Evolutionary conservation across 1,284 basidiomycete species (phyloP), one percentile per base, ranked within the genome.

Genomic region (Cerrena zonata): DNA sequence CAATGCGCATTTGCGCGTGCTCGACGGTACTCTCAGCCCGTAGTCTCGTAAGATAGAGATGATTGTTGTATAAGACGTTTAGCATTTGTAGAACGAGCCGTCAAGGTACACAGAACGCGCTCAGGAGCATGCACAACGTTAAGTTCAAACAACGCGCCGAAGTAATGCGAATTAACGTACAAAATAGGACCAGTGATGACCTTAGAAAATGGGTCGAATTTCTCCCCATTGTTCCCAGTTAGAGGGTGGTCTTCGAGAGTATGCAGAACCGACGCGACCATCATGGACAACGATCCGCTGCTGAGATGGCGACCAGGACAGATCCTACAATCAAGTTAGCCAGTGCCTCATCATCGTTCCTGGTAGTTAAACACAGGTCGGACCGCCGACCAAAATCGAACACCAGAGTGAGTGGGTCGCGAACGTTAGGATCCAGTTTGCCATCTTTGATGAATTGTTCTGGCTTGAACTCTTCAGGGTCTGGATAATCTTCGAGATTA

Each of bases 321-420:
- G 13, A 49, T 38, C 13, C 51, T 49, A n/a, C n/a, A n/a, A n/a
- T n/a, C n/a, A n/a, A n/a, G n/a, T n/a, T n/a, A n/a, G n/a, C n/a
- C n/a, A n/a, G n/a, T n/a, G n/a, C n/a, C n/a, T n/a, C n/a, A n/a
- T n/a, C n/a, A n/a, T n/a, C n/a, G n/a, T n/a, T 10, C 21, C 7
- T 15, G 15, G 15, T 7, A 7, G 15, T 15, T 7, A 12, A 25
- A 26, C 4, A n/a, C 27, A 5, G n/a, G n/a, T n/a, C n/a, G n/a
- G 15, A 53, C 45, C 54, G 25, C 12, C 57, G 53, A 15, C 55
- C 53, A 42, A 55, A 57, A 2, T 56, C 57, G 45, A 73, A 58
- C 4, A 49, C 51, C 15, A 38, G 21, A 10, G 48, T 49, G 3
- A 41, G 30, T 10, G 57, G 51, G 13, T 38, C 36, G 15, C 46